Conservation (phyloP, 2,329 filamentous ascomycete genomes). For the Fusarium lyarnte region DNA sequence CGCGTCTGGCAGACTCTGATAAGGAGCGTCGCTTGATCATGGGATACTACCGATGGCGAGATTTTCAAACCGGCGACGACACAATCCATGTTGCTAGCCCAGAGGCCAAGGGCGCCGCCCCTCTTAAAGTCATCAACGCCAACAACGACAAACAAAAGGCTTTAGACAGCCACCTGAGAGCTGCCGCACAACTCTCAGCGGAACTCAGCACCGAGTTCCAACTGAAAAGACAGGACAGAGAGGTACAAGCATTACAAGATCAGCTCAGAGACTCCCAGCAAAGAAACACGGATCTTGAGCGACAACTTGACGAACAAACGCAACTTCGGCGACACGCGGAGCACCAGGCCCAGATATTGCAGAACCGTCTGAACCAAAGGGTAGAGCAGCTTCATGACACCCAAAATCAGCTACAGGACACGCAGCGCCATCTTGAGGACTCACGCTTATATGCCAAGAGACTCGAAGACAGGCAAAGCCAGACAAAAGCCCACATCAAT, state of each 20-base stretch:
- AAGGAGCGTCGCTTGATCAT: fast-evolving
- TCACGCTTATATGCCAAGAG: background rate
- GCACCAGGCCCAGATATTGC: fast-evolving
- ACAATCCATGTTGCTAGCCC: too few species aligned
- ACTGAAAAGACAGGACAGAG: too few species aligned
- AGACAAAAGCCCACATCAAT: fast-evolving
- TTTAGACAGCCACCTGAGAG: background rate
- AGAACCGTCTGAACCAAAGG: background rate
- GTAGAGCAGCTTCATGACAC: fast-evolving
- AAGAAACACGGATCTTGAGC: background rate
- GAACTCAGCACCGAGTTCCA: too few species aligned
- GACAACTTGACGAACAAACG: fast-evolving
- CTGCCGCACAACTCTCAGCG: fast-evolving
- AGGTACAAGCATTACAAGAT: too few species aligned
- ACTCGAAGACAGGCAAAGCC: background rate
- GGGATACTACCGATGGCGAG: too few species aligned
- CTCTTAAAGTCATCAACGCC: too few species aligned
- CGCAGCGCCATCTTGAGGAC: fast-evolving
- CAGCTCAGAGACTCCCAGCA: background rate
- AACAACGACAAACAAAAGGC: too few species aligned
- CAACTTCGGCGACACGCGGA: fast-evolving
- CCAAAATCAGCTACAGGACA: too few species aligned
- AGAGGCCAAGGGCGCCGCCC: too few species aligned
- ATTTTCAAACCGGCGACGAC: too few species aligned
- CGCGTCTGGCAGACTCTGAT: background rate